Base-by-base conservation (phyloP, 2,329 filamentous ascomycete species). In the Delphinella strobiligena region DNA sequence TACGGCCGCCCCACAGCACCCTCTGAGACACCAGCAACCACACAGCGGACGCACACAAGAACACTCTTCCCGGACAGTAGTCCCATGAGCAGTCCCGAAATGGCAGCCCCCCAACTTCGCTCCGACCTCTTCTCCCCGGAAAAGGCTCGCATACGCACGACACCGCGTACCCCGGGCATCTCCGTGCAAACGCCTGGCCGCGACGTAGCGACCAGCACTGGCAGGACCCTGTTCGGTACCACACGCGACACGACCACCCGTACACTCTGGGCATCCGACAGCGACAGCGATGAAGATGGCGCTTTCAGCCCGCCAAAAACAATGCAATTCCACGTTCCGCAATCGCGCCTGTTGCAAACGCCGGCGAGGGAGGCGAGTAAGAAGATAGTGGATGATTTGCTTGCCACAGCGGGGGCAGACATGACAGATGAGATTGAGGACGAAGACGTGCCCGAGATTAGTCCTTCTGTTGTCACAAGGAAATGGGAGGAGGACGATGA, bases 221-320 rank as follows among this genome's bases (percentile, higher is more conserved):
- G 56, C 15, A 53, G 55, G 22, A 45, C 48, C 29, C 52, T 61
- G n/a, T 56, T 58, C 48, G 49, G 52, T 41, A 53, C 53, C 39
- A 44, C 51, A 5, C 53, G 52, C 36, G 48, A 49, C 27, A 46
- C 50, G 33, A 48, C 47, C 12, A 75, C 80, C 54, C 75, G 78
- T 41, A 70, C 68, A 17, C 48, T 62, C 14, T 91, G 86, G 80
- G 80, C 88, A 38, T 82, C 78, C 51, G 80, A 87, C 45, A 78
- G 77, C 41, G 80, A 82, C 35, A 74, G 77, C 8, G 74, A 79
- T 36, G 74, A 74, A 30, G 62, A 66, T 12, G 62, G 54, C 17
- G 55, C 51, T 2, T 43, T 69, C 32, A 94, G 85, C 53, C 91
- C 91, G 19, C 91, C 91, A 0, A 96, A 96, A 68, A 91, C 85